These are phyloP conservation scores for Firmiana major DNA, from an alignment of 345 rosid species.

Conservation along the genomic window DNA sequence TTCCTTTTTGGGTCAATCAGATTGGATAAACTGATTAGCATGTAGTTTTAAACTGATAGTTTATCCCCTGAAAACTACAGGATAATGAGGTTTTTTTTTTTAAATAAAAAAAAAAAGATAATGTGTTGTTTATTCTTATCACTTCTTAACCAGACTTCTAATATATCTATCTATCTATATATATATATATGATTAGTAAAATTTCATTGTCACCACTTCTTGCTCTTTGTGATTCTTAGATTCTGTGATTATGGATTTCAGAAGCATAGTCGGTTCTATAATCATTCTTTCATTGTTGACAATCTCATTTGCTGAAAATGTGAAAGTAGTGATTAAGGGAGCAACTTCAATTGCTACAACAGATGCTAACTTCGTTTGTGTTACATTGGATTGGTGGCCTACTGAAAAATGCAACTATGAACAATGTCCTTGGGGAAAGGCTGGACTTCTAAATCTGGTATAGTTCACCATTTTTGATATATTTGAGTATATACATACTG, in stretches of 20 bases:
- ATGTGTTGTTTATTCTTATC: neutral
- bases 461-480: too few relatives aligned
- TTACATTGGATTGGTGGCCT: slow-evolving; percentile 33
- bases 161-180: neutral
- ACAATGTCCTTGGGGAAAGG: slow-evolving; percentile 58
- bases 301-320: neutral
- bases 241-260: neutral
- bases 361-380: neutral
- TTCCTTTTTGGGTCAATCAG: neutral
- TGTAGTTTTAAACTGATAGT: neutral
- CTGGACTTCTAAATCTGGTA: slow-evolving; percentile 55
- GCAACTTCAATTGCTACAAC: neutral
- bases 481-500: neutral
- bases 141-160: neutral
- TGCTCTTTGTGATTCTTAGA: neutral
- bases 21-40: neutral
- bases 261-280: too few relatives aligned
- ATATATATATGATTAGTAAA: neutral
- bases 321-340: neutral
- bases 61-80: neutral
- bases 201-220: neutral
- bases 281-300: neutral
- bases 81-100: too few relatives aligned
- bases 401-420: slow-evolving; percentile 45
- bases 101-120: neutral